Conservation (phyloP, 495 filamentous ascomycete species). For the Neurospora sp. region DNA sequence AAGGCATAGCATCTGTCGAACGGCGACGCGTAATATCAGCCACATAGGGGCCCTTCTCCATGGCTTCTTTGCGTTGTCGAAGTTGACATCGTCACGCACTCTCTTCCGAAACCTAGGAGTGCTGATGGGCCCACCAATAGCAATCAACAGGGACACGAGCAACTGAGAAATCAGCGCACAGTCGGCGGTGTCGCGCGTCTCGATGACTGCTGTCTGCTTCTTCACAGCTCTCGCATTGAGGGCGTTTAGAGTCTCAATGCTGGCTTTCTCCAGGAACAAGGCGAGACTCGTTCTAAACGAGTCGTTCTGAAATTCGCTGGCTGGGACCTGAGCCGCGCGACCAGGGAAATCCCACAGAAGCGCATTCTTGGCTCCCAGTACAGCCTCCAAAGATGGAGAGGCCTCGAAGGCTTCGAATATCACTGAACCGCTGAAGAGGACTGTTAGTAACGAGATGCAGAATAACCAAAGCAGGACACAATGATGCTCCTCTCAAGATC, state of each 20-base stretch:
- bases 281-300: neutral
- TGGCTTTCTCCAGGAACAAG: neutral
- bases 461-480: neutral
- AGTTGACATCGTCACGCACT: constrained; percentile 49
- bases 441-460: neutral
- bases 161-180: neutral
- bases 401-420: constrained; percentile 4
- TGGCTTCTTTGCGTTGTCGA: constrained; percentile 33
- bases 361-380: constrained; percentile 1
- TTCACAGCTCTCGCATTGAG: neutral
- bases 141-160: neutral
- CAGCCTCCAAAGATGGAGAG: constrained; percentile 1
- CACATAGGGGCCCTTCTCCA: constrained; percentile 50
- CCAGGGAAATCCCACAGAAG: constrained; percentile 1
- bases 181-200: neutral
- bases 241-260: neutral
- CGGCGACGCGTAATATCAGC: constrained; percentile 48
- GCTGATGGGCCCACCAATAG: neutral
- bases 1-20: constrained; percentile 38
- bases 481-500: neutral
- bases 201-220: neutral
- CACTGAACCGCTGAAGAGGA: neutral
- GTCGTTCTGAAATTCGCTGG: neutral
- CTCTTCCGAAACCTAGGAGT: constrained; percentile 38
- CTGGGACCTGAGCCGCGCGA: neutral